Conservation (phyloP, 2,329 filamentous ascomycete genomes). For the Pseudocercospora fijiensis region DNA sequence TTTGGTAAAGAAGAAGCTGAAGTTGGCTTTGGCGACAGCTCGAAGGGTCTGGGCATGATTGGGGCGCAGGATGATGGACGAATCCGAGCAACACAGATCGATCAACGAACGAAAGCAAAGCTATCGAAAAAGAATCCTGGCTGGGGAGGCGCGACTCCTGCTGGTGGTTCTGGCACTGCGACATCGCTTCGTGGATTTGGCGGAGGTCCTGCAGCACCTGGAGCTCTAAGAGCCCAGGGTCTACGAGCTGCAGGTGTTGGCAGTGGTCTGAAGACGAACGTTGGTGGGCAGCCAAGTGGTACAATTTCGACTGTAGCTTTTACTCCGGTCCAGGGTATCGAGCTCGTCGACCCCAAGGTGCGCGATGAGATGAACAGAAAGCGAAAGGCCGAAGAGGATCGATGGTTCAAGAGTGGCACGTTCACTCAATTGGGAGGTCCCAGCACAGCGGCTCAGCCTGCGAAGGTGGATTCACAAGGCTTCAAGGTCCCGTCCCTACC, state of each 20-base stretch:
- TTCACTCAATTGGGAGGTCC: slow-evolving; percentile 76
- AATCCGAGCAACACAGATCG: slow-evolving; percentile 83
- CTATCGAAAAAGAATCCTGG: slow-evolving; percentile 93
- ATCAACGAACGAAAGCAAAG: slow-evolving; percentile 89
- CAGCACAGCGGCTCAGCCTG: slow-evolving; percentile 31
- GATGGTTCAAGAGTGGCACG: slow-evolving; percentile 96
- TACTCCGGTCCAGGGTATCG: slow-evolving; percentile 89
- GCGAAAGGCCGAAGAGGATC: slow-evolving; percentile 88
- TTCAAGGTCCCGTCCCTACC: slow-evolving; percentile 84
- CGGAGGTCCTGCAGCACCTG: slow-evolving; percentile 60
- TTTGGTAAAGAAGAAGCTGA: slow-evolving; percentile 96
- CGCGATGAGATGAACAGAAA: slow-evolving; percentile 85
- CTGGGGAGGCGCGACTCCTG: slow-evolving; percentile 68
- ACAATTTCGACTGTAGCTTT: slow-evolving; percentile 79
- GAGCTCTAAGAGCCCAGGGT: slow-evolving; percentile 73
- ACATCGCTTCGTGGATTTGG: slow-evolving; percentile 78
- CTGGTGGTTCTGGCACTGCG: slow-evolving; percentile 67
- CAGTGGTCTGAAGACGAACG: slow-evolving; percentile 33
- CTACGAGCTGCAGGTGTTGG: slow-evolving; percentile 81
- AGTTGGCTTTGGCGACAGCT: slow-evolving; percentile 85
- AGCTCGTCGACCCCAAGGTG: slow-evolving; percentile 90
- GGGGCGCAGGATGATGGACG: slow-evolving; percentile 84
- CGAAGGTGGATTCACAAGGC: slow-evolving; percentile 59
- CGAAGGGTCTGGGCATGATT: slow-evolving; percentile 91
- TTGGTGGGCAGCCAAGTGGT: slow-evolving; percentile 50